Conservation (phyloP, 1,284 basidiomycete genomes). For the Ceratobasidium sp. region DNA sequence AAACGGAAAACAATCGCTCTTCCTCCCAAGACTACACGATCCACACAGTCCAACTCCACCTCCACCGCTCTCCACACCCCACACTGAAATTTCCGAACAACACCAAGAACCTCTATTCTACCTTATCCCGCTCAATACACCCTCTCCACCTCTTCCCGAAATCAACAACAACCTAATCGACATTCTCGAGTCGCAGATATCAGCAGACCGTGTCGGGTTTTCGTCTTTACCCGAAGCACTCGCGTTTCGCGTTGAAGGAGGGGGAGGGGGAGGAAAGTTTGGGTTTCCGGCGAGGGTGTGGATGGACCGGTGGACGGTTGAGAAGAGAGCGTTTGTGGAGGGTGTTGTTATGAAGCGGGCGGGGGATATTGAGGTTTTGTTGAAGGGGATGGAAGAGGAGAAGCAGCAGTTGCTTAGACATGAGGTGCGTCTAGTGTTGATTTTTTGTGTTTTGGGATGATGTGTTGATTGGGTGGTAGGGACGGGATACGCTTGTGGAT, state of each 20-base stretch:
- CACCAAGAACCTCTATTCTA: conserved; percentile 12
- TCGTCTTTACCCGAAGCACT: conserved; percentile 1
- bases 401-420: conserved; percentile 65
- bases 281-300: conserved; percentile 73
- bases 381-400: conserved; percentile 62
- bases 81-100: background rate
- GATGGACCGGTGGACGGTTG: conserved; percentile 76
- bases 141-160: background rate
- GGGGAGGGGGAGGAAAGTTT: conserved; percentile 59
- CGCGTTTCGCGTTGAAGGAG: conserved; percentile 14
- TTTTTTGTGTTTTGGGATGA: background rate
- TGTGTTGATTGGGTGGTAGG: conserved; percentile 54
- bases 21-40: conserved; percentile 23
- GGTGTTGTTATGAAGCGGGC: conserved; percentile 62
- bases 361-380: conserved; percentile 64
- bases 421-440: conserved; percentile 65
- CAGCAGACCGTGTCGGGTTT: conserved; percentile 25
- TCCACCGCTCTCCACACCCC: background rate
- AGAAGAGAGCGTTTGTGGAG: conserved; percentile 67
- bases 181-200: conserved; percentile 12
- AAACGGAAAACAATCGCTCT: background rate
- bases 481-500: conserved; percentile 71
- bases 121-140: conserved; percentile 8
- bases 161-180: conserved; percentile 4
- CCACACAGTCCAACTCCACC: conserved; percentile 6